Evolutionary conservation across 805 yeast species (phyloP).

Genomic region (Crinitomyces ghanaensis): DNA sequence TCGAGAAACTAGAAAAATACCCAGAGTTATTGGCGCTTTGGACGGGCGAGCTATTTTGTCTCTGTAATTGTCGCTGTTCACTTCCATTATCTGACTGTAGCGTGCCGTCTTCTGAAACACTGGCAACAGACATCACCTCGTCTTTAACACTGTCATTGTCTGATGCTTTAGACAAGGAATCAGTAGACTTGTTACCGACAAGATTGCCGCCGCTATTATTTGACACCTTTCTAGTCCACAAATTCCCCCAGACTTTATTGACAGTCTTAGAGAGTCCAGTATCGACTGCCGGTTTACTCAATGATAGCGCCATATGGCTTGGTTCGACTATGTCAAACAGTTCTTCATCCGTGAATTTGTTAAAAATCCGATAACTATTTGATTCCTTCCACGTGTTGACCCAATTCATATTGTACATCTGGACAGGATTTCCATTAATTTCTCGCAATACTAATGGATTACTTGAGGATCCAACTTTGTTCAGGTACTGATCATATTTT

Average conservation of each 20-base stretch:
- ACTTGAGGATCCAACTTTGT: slow-evolving; percentile 28
- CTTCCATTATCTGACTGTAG: no score
- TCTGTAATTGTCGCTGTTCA: no score
- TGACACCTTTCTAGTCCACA: slow-evolving; percentile 16
- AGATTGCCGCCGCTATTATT: no score
- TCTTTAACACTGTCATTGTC: no score
- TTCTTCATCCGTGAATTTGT: slow-evolving; percentile 52
- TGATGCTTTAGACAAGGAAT: no score
- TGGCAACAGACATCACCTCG: no score
- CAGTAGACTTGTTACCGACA: no score
- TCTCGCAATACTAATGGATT: slow-evolving; percentile 23
- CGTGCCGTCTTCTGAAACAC: no score
- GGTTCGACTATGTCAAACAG: slow-evolving; percentile 52
- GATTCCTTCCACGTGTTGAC: slow-evolving; percentile 44
- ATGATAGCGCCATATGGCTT: slow-evolving; percentile 23
- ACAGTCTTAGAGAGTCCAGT: slow-evolving; percentile 19
- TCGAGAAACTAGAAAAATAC: no score
- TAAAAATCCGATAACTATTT: slow-evolving; percentile 43
- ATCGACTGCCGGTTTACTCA: neutral
- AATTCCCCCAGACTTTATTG: slow-evolving; percentile 19
- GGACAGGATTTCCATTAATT: slow-evolving; percentile 28
- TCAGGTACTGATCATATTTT: slow-evolving; percentile 52
- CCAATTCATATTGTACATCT: slow-evolving; percentile 36
- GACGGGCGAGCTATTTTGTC: no score
- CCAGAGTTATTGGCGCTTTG: no score